Percentiles rank a stretch among this genome's conserved stretches.
Evolutionary conservation across 371 early-diverging fungal genomes (phyloP).

Genomic region (Apophysomyces elegans): DNA sequence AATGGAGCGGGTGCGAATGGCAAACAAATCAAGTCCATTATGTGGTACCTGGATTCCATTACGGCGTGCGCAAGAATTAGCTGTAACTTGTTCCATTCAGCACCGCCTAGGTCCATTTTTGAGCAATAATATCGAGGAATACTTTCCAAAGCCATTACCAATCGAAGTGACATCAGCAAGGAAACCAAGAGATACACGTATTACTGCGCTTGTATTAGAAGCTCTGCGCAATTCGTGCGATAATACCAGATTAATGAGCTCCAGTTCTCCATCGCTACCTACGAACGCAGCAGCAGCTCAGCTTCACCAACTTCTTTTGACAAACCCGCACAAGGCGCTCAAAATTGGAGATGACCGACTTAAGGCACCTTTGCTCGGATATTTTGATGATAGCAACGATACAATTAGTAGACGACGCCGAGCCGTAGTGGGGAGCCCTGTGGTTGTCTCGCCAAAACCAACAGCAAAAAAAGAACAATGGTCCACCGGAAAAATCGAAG

Average conservation of each 20-base stretch:
- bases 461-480: conserved; percentile 6
- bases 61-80: conserved; percentile 73
- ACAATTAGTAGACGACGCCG: conserved; percentile 12
- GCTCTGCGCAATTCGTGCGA: conserved; percentile 29
- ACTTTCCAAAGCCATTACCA: conserved; percentile 66
- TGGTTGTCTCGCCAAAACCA: conserved; percentile 19
- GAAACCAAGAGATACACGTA: conserved; percentile 28
- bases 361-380: conserved; percentile 38
- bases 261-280: conserved; percentile 18
- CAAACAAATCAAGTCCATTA: conserved; percentile 61
- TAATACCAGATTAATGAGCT: neutral
- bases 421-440: neutral
- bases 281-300: conserved; percentile 25
- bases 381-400: conserved; percentile 28
- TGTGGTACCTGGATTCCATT: conserved; percentile 87
- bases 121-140: conserved; percentile 62
- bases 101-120: conserved; percentile 68
- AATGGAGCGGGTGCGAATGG: conserved; percentile 69
- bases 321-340: conserved; percentile 34
- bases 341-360: conserved; percentile 33
- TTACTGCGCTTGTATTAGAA: conserved; percentile 36
- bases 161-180: conserved; percentile 25
- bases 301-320: conserved; percentile 25
- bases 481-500: conserved; percentile 9
- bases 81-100: conserved; percentile 71